These are phyloP conservation scores for Botrytis medusae DNA, from an alignment of 2,329 filamentous ascomycete species.

Conservation along the genomic window DNA sequence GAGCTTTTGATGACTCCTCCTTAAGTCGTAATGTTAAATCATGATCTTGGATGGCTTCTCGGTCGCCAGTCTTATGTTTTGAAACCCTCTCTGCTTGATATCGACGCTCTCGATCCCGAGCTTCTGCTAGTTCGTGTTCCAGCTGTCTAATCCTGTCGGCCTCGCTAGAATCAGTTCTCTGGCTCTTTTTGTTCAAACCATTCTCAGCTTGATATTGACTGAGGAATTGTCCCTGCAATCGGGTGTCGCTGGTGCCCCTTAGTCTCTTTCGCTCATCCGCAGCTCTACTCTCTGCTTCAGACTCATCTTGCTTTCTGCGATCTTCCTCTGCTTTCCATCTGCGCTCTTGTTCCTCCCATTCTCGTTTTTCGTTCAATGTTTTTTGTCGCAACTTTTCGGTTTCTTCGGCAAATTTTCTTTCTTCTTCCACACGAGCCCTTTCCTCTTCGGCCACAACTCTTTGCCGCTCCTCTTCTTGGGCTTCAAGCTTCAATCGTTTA, in stretches of 20 bases:
- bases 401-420: slow-evolving; percentile 66
- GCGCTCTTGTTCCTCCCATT: slow-evolving; percentile 75
- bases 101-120: slow-evolving; percentile 64
- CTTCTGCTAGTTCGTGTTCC: slow-evolving; percentile 69
- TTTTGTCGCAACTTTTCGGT: slow-evolving; percentile 56
- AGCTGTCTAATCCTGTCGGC: slow-evolving; percentile 74
- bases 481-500: slow-evolving; percentile 56
- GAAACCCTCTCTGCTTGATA: slow-evolving; percentile 62
- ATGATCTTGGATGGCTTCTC: slow-evolving; percentile 35
- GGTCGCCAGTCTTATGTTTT: slow-evolving; percentile 37
- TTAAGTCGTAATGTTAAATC: slow-evolving; percentile 36
- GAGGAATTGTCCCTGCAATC: slow-evolving; percentile 78
- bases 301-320: slow-evolving; percentile 68
- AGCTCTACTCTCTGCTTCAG: slow-evolving; percentile 66
- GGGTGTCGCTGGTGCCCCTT: slow-evolving; percentile 60
- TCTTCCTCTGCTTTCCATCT: slow-evolving; percentile 78
- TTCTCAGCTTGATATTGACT: slow-evolving; percentile 83
- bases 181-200: slow-evolving; percentile 43
- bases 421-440: slow-evolving; percentile 60
- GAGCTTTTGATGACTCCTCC: slow-evolving; percentile 33
- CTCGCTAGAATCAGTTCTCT: slow-evolving; percentile 49
- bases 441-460: slow-evolving; percentile 57
- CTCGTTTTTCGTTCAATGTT: slow-evolving; percentile 66
- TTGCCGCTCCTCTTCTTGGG: slow-evolving; percentile 53
- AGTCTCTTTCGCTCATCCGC: slow-evolving; percentile 64